Percentiles rank a stretch among this genome's conserved stretches.
These are phyloP conservation scores for Alternaria triticina DNA, from an alignment of 2,329 filamentous ascomycete species.

Conservation along the genomic window DNA sequence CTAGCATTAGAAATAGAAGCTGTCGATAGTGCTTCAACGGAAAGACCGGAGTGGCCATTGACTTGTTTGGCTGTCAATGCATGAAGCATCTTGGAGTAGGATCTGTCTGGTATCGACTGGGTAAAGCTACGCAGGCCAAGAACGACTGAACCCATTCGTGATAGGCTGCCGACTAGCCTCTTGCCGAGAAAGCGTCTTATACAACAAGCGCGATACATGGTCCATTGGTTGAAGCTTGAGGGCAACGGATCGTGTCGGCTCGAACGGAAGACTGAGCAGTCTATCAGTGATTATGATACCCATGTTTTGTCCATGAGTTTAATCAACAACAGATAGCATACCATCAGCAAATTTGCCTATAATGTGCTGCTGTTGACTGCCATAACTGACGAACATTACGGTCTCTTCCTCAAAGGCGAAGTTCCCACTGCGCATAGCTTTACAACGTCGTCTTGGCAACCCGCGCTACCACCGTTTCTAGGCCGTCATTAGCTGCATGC, in stretches of 20 bases:
- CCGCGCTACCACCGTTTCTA: slow-evolving; percentile 15
- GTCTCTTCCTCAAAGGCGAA: slow-evolving; percentile 43
- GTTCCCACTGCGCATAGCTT: slow-evolving; percentile 25
- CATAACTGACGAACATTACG: slow-evolving; percentile 42
- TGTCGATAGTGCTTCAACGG: not conserved
- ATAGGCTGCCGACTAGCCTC: slow-evolving; percentile 15
- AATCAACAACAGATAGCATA: not conserved
- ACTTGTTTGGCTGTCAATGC: not conserved
- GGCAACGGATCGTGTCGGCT: slow-evolving; percentile 19
- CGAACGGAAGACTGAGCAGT: slow-evolving; percentile 35
- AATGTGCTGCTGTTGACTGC: slow-evolving; percentile 45
- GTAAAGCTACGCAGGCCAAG: not conserved
- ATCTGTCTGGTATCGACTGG: slow-evolving; percentile 2
- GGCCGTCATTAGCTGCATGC: slow-evolving; percentile 9
- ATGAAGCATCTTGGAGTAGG: not conserved
- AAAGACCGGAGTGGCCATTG: not conserved
- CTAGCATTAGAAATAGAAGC: slow-evolving; percentile 4
- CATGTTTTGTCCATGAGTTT: slow-evolving; percentile 15
- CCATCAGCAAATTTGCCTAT: not conserved
- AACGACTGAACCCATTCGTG: slow-evolving; percentile 17
- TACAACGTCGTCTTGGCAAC: slow-evolving; percentile 16
- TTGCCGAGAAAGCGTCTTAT: slow-evolving; percentile 24
- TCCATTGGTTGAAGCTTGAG: slow-evolving; percentile 34
- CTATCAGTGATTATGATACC: slow-evolving; percentile 35
- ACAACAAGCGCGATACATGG: slow-evolving; percentile 22